These are phyloP conservation scores for Phaseolus coccineus DNA, from an alignment of 331 rosid species.

Conservation along the genomic window DNA sequence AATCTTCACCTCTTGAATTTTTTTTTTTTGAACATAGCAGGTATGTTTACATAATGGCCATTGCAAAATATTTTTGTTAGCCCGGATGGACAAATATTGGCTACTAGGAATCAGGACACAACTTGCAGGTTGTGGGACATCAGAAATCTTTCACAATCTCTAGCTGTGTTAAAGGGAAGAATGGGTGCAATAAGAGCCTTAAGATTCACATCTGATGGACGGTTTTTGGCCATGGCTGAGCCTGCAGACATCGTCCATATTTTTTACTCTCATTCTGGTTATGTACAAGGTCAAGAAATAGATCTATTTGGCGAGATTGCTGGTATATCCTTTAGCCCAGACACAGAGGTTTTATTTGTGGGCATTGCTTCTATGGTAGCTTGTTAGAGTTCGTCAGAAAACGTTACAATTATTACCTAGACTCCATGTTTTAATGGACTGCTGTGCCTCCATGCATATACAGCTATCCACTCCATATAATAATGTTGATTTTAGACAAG, in stretches of 20 bases:
- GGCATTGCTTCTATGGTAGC: conserved; percentile 86
- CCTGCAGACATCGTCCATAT: conserved; percentile 94
- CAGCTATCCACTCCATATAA: conserved; percentile 38
- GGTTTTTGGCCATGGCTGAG: conserved; percentile 88
- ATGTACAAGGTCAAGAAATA: conserved; percentile 71
- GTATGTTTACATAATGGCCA: conserved; percentile 9
- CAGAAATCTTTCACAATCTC: conserved; percentile 78
- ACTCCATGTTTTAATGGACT: conserved; percentile 50
- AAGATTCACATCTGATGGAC: conserved; percentile 75
- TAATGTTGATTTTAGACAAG: conserved; percentile 53
- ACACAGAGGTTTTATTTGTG: conserved; percentile 76
- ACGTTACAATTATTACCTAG: conserved; percentile 53
- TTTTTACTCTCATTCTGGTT: conserved; percentile 64
- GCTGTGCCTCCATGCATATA: conserved; percentile 16
- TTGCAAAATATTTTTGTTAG: conserved; percentile 65
- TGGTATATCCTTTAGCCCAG: conserved; percentile 90
- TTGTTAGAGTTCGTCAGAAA: conserved; percentile 75
- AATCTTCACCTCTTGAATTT: conserved; percentile 36
- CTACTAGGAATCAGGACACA: conserved; percentile 96
- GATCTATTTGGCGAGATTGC: conserved; percentile 96
- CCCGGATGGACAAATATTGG: conserved; percentile 75
- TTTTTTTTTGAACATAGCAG: conserved; percentile 6
- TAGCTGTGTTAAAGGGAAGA: conserved; percentile 84
- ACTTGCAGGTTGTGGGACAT: conserved; percentile 98
- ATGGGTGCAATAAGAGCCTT: conserved; percentile 90